Evolutionary conservation across 169 alveolate genomes (phyloP), one percentile per base, ranked within the genome.

Genomic region (Sarcocystis neurona): DNA sequence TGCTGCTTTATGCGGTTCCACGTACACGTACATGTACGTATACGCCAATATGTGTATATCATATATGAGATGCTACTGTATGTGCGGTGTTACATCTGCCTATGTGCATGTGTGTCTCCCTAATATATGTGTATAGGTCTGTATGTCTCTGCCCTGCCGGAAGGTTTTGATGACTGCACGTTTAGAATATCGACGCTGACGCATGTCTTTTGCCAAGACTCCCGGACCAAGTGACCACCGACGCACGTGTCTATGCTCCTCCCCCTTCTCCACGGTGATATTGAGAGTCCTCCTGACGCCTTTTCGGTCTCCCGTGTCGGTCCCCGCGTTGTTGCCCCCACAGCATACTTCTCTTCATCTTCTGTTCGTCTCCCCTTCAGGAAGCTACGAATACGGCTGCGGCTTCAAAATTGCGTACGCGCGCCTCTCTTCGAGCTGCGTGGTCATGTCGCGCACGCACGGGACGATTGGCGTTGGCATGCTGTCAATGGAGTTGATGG

Each of bases 401-500:
- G 98, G 98, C 32, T 96, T 96, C 92, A 96, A 96, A 92, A 93
- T 94, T 92, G 95, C 98, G 12, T 95, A 91, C 87, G 97, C 97
- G 32, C 94, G 98, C 32, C 89, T 95, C 44, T 94, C 97, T 10
- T 92, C 94, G 84, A 94, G 96, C 84, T 96, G 97, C 84, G 96
- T 96, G 47, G 96, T 96, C 41, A 94, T 96, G 96, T 95, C 98
- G 3, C 92, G 97, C 34, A 95, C 98, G 3, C 93, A 89, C 39
- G 95, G 95, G 34, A 93, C 94, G 41, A 94, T 96, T 32, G 98
- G 98, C 46, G 94, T 96, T 3, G 98, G 98, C 32, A 91, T 96
- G 95, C 87, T 96, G 56, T 93, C 97, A 12, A 85, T 94, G 80
- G 97, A 95, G 68, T 94, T 95, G 75, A 87, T 87, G 91, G 91